Percentiles rank a stretch among this genome's conserved stretches.
Conservation (phyloP, 1,284 basidiomycete species). For the Sparassis latifolia region DNA sequence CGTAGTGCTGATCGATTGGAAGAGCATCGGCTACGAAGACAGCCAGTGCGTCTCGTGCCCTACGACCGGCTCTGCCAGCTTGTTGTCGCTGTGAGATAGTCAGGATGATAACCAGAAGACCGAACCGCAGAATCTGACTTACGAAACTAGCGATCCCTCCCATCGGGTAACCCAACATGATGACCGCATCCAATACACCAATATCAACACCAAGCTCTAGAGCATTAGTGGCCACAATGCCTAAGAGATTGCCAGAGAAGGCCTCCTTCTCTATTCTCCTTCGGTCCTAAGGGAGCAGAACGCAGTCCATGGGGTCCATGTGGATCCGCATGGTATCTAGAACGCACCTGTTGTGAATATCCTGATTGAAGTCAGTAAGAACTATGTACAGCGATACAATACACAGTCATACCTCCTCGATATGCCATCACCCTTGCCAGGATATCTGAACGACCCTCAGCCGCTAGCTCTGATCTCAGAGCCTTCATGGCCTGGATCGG, state of each 20-base stretch:
- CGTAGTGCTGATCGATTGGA: constrained; percentile 78
- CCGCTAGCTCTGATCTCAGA: constrained; percentile 65
- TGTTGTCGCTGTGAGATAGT: constrained; percentile 62
- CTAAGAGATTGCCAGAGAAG: constrained; percentile 76
- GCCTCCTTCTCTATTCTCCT: constrained; percentile 83
- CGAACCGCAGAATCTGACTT: constrained; percentile 18
- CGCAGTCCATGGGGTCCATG: neutral
- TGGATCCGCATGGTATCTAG: neutral
- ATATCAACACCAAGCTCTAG: constrained; percentile 91
- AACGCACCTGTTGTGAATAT: constrained; percentile 47
- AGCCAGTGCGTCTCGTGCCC: constrained; percentile 78
- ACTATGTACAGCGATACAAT: neutral
- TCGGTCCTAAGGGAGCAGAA: constrained; percentile 51
- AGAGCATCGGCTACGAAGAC: constrained; percentile 70
- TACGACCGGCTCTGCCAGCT: constrained; percentile 82
- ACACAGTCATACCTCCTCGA: constrained; percentile 56
- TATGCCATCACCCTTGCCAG: constrained; percentile 78
- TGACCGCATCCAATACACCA: constrained; percentile 81
- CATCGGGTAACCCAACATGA: constrained; percentile 85
- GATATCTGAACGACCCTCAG: constrained; percentile 74
- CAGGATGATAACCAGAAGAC: neutral
- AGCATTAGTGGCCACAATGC: constrained; percentile 89
- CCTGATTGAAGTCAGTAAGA: constrained; percentile 25
- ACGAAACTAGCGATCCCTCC: constrained; percentile 70
- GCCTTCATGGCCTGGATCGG: constrained; percentile 67